Evolutionary conservation across 768 basidiomycete genomes (phyloP), one percentile per base, ranked within the genome.

Genomic region (Cubamyces lactineus): DNA sequence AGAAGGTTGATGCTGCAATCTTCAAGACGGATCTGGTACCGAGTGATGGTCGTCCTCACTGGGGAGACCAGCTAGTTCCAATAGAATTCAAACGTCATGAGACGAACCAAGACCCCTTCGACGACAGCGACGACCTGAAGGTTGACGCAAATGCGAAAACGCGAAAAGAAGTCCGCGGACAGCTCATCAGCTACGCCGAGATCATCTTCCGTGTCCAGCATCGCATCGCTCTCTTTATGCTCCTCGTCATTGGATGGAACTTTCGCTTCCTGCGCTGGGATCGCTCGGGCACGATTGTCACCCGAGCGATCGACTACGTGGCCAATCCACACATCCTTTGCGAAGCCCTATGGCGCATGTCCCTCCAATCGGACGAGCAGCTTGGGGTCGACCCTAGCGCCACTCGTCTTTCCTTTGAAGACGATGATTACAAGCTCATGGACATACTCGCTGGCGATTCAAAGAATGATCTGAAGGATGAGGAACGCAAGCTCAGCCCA

Each of bases 211-310:
- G n/a, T 28, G 17, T 34, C 4, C 61, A 62, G 15, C 61, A 62
- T 19, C 61, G 56, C 34, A 19, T 15, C 5, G 55, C 49, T 15
- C 49, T 62, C 50, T 62, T 47, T 46, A 57, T 53, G 50, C 61
- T 53, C 42, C 16, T 62, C 38, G 45, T 62, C 34, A 30, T 53
- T 23, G 61, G 61, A 6, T 50, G 50, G 23, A 8, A 11, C 15
- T 57, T 51, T 23, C 62, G 57, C 2, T 23, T 54, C 41, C 21
- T 64, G 0, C 57, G 57, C 28, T 64, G 53, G 52, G 62, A 64
- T 48, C 38, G 52, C n/a, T 64, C 62, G 40, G 62, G 62, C 15
- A 21, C 47, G 6, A 34, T 64, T 26, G 46, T 45, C 30, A 59
- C 62, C n/a, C 16, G 21, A 1, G 23, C 40, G 7, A 8, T 59